Evolutionary conservation across 1,139 yeast species (phyloP), one percentile per base, ranked within the genome.

Genomic region (Arxiozyma slooffiae): DNA sequence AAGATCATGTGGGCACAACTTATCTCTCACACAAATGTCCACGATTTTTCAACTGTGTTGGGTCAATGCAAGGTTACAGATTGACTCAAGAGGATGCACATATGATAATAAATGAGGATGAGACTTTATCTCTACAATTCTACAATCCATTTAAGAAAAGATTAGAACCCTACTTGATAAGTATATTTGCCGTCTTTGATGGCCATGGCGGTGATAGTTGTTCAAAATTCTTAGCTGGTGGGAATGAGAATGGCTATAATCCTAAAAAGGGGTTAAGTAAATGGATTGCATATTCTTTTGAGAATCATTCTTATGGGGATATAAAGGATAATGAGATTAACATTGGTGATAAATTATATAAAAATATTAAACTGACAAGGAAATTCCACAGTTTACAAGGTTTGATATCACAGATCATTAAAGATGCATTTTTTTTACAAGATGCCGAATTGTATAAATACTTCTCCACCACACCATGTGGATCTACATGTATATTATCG

Each of bases 31-130:
- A 42, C 20, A 39, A 44, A 39, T 52, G 48, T 52, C 63, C 66
- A 17, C 58, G 61, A 24, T 67, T 81, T 48, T 74, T 81, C 22
- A 82, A 81, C 60, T 76, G 82, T 50, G 71, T 84, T 8, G 92
- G 90, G 2, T 77, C 85, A 38, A 84, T 85, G 87, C 90, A 84
- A 62, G 92, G 94, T 3, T 84, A 83, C 66, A 67, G 94, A 48
- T 71, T 80, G 64, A 74, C 84, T 11, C 86, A 84, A 81, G 94
- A 85, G 60, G 94, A 85, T 66, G 86, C 90, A 5, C 86, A 81
- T 63, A 75, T 64, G 38, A 76, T 66, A 70, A 55, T 58, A 24
- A 67, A 63, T 51, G 66, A 61, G 42, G 58, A 57, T 16, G 56
- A 57, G 18, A 46, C 57, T 0, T 44, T 55, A 40, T 48, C 50